Base-by-base conservation (phyloP, 2,329 filamentous ascomycete species). In the Aciculosporium take region DNA sequence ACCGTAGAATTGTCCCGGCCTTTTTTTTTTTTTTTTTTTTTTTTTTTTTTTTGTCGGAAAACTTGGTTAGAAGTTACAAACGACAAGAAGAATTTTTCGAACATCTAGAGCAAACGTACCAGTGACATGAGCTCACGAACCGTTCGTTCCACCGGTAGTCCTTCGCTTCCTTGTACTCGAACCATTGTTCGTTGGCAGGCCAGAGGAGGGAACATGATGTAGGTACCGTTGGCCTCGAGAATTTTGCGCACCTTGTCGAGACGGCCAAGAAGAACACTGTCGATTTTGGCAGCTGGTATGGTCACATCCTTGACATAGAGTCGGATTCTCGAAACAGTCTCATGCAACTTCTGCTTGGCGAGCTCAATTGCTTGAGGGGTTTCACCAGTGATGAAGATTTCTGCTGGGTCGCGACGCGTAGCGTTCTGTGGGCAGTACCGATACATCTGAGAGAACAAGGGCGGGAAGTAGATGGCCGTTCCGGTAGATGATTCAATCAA, bases 191-290 rank as follows among this genome's bases (percentile, higher is more conserved):
- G 82, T 59, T 89, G 82, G 49, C 84, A 86, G 18, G 86, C 91
- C 31, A 98, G 71, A 17, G 82, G 79, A 7, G 91, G 91, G 49
- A 98, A 85, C 58, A 94, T 74, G 51, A 98, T 86, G 60, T 93
- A 94, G 6, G 89, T 93, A 29, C 89, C 91, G 55, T 96, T 96
- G 42, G 82, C 82, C 58, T 98, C 91, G 63, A 95, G 89, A 49
- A 98, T 94, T 69, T 94, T 95, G 55, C 88, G 85, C 44, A 98
- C 86, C 62, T 96, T 96, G 62, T 96, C 89, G 53, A 96, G 71
- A 21, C 91, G 82, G 52, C 84, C 84, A 28, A 96, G 76, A 44
- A 98, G 63, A 51, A 98, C 89, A 58, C 82, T 93, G 61, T 98
- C 91, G 48, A 96, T 86, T 66, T 98, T 98, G 58, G 84, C 83